These are phyloP conservation scores for Sclerotinia borealis DNA, from an alignment of 2,329 filamentous ascomycete species.

Conservation along the genomic window DNA sequence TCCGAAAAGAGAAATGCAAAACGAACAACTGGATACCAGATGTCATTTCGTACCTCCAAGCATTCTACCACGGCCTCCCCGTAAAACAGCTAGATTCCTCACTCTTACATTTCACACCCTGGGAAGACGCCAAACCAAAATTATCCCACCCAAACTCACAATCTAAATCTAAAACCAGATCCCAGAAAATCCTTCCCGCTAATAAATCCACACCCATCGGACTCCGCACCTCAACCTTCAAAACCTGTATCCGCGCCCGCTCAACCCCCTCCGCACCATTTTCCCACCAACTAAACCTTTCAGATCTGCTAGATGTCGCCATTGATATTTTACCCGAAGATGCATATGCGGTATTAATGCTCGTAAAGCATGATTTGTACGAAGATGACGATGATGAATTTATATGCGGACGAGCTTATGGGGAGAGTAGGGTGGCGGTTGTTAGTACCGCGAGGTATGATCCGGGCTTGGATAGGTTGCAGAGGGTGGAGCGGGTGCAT, in stretches of 20 bases:
- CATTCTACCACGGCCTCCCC: conserved; percentile 26
- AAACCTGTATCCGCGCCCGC: conserved; percentile 22
- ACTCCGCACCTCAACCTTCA: conserved; percentile 1
- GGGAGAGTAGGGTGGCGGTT: conserved; percentile 54
- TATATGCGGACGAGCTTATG: conserved; percentile 60
- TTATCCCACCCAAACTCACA: no score
- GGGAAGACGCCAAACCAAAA: conserved; percentile 7
- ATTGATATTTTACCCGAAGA: conserved; percentile 26
- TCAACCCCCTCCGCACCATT: conserved; percentile 18
- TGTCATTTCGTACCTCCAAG: conserved; percentile 23
- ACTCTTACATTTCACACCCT: conserved; percentile 16
- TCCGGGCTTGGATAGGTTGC: conserved; percentile 41
- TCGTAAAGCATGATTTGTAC: conserved; percentile 29
- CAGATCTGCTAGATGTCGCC: conserved; percentile 26
- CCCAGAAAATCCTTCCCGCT: neutral
- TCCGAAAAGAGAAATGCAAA: neutral
- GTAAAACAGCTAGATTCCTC: conserved; percentile 21
- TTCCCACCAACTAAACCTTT: conserved; percentile 25
- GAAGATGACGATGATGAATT: conserved; percentile 53
- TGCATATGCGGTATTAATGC: conserved; percentile 26
- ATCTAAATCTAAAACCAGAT: neutral
- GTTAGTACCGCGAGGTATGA: conserved; percentile 58
- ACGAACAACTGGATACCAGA: conserved; percentile 2
- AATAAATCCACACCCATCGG: neutral
- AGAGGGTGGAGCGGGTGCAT: conserved; percentile 37